Conservation (phyloP, 495 filamentous ascomycete species). For the Neurospora sp. region DNA sequence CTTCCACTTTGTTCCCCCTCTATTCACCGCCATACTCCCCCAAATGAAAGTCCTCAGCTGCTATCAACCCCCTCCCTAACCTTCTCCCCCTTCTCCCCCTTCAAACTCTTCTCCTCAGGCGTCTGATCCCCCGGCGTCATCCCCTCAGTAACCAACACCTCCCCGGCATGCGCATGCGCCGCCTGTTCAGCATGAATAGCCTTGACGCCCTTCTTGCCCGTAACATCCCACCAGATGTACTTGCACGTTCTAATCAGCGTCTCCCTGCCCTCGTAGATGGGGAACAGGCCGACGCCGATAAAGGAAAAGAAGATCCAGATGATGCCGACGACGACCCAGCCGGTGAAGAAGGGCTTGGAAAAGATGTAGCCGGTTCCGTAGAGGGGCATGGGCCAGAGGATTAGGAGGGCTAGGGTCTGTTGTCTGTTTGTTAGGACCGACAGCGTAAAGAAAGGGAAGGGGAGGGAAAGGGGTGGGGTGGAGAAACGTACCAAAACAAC, state of each 20-base stretch:
- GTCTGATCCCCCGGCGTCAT: background rate
- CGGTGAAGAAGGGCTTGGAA: constrained; percentile 83
- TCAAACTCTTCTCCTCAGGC: background rate
- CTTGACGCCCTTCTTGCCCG: constrained; percentile 44
- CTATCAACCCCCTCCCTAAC: background rate
- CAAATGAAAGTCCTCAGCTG: too few species aligned
- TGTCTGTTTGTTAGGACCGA: background rate
- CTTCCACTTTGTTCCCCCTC: background rate
- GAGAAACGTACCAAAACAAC: constrained; percentile 41
- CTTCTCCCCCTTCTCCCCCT: background rate
- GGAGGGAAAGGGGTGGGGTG: too few species aligned
- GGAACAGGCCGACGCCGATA: constrained; percentile 68
- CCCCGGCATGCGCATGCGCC: background rate
- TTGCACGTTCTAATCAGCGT: constrained; percentile 56
- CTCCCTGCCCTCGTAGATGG: constrained; percentile 67
- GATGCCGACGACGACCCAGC: constrained; percentile 80
- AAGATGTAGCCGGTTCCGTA: constrained; percentile 84
- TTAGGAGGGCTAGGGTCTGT: constrained; percentile 59
- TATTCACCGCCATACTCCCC: background rate
- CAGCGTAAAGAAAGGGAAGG: too few species aligned
- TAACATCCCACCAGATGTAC: constrained; percentile 58
- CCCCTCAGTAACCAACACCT: background rate
- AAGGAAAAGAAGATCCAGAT: constrained; percentile 76
- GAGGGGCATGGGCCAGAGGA: constrained; percentile 94
- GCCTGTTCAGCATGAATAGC: constrained; percentile 26